A percentile compares a stretch with the other conserved stretches of the same genome.
Conservation (phyloP, 257 asterid species). For the Cordia subcordata region DNA sequence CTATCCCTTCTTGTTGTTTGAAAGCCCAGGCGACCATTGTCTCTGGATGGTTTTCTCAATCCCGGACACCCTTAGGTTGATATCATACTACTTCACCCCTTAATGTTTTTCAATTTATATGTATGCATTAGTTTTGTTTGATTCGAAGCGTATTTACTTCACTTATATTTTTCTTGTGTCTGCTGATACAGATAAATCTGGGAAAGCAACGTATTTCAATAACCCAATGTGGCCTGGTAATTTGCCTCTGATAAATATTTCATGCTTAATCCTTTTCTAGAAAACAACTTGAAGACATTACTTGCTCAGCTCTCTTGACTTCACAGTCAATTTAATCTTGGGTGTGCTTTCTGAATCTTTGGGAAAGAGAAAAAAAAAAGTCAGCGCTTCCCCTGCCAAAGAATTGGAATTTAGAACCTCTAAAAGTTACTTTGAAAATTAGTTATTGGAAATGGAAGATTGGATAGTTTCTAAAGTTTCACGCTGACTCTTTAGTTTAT, state of each 20-base stretch:
- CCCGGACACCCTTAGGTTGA: slow-evolving; percentile 42
- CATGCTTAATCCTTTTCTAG: background rate
- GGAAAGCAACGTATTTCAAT: slow-evolving; percentile 55
- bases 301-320: background rate
- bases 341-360: background rate
- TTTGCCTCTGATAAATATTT: background rate
- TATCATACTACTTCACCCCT: slow-evolving; percentile 1
- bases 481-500: too few relatives aligned
- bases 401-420: too few relatives aligned
- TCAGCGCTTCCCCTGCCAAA: background rate
- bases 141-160: slow-evolving; percentile 5
- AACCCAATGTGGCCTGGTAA: slow-evolving; percentile 99
- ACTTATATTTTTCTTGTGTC: slow-evolving; percentile 4
- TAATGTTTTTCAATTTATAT: slow-evolving; percentile 2
- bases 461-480: too few relatives aligned
- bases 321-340: background rate
- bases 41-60: slow-evolving; percentile 95
- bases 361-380: background rate
- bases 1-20: slow-evolving; percentile 86
- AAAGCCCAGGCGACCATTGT: slow-evolving; percentile 81
- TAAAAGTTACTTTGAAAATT: too few relatives aligned
- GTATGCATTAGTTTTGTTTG: background rate
- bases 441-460: too few relatives aligned
- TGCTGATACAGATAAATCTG: slow-evolving; percentile 41
- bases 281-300: background rate